Evolutionary conservation across 805 yeast genomes (phyloP).

Genomic region (Torulaspora gathmanii): DNA sequence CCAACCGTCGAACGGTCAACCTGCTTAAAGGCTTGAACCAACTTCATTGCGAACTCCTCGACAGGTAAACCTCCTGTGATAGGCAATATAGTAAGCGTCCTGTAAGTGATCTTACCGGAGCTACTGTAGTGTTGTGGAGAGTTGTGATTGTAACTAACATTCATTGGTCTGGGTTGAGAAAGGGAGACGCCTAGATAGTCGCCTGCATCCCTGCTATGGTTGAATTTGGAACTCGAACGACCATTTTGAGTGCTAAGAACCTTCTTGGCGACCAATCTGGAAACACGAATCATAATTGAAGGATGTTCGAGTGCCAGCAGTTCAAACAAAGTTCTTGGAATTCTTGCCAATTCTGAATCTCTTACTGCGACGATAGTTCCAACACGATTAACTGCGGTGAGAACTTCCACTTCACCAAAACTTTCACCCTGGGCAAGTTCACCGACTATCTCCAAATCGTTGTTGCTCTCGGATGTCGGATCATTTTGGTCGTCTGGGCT

Average conservation of each 20-base stretch:
- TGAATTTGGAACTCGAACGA: conserved; percentile 13
- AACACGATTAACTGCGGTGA: conserved; percentile 69
- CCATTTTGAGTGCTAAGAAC: conserved; percentile 23
- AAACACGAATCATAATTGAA: conserved; percentile 81
- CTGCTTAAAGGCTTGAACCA: conserved; percentile 64
- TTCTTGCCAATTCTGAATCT: conserved; percentile 89
- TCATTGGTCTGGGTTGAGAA: conserved; percentile 30
- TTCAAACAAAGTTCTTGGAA: conserved; percentile 86
- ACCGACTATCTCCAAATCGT: conserved; percentile 41
- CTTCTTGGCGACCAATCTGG: conserved; percentile 75
- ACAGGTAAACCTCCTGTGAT: conserved; percentile 80
- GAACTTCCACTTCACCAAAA: conserved; percentile 90
- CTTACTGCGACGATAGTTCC: conserved; percentile 77
- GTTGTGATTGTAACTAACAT: conserved; percentile 14
- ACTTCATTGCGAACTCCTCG: conserved; percentile 69
- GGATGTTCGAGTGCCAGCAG: conserved; percentile 80
- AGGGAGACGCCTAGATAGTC: conserved; percentile 33
- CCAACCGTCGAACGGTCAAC: conserved; percentile 72
- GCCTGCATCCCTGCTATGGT: conserved; percentile 18
- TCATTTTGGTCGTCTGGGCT: conserved; percentile 13
- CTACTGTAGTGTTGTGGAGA: conserved; percentile 16
- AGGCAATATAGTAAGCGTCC: conserved; percentile 83
- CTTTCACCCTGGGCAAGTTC: conserved; percentile 95
- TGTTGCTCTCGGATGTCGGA: conserved; percentile 11
- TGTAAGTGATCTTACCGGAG: conserved; percentile 39